phyloP scores from a whole-genome alignment of 2,329 filamentous ascomycete species.

The Exophiala bonariae region DNA sequence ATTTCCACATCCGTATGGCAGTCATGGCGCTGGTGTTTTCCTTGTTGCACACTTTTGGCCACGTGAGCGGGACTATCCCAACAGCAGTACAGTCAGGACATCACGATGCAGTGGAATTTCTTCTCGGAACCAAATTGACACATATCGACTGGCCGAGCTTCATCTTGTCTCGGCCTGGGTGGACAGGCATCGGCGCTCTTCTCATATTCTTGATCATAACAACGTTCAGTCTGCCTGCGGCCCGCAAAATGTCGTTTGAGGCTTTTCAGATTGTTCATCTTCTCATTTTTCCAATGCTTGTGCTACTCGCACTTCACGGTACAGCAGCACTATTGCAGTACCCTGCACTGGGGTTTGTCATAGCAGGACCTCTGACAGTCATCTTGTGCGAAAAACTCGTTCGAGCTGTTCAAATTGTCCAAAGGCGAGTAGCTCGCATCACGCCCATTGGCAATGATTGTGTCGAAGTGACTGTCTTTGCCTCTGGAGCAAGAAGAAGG shows the following conservation, averaged over 20 bases:
- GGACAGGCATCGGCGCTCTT: conserved; percentile 1
- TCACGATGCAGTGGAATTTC: not conserved
- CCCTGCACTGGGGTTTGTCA: conserved; percentile 2
- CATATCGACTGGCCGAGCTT: not conserved
- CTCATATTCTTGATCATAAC: conserved; percentile 1
- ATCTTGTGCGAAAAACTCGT: not conserved
- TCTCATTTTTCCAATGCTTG: conserved; percentile 3
- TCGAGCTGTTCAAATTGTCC: conserved; percentile 1
- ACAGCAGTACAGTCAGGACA: not conserved
- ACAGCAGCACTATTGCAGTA: conserved; percentile 1
- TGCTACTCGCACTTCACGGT: conserved; percentile 3
- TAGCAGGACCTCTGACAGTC: not conserved
- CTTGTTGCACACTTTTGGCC: conserved; percentile 1
- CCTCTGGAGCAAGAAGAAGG: not conserved
- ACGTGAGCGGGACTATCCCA: not conserved
- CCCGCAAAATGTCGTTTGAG: conserved; percentile 3
- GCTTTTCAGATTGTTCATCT: conserved; percentile 1
- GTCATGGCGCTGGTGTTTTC: conserved; percentile 1
- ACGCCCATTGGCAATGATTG: conserved; percentile 2
- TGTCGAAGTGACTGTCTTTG: conserved; percentile 1
- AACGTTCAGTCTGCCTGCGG: not conserved
- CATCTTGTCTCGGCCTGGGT: conserved; percentile 1
- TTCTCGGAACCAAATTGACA: conserved; percentile 1
- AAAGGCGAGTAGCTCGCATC: conserved; percentile 1
- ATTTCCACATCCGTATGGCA: conserved; percentile 5